These are phyloP conservation scores for Diutina rugosa DNA, from an alignment of 1,139 yeast species.

Conservation along the genomic window DNA sequence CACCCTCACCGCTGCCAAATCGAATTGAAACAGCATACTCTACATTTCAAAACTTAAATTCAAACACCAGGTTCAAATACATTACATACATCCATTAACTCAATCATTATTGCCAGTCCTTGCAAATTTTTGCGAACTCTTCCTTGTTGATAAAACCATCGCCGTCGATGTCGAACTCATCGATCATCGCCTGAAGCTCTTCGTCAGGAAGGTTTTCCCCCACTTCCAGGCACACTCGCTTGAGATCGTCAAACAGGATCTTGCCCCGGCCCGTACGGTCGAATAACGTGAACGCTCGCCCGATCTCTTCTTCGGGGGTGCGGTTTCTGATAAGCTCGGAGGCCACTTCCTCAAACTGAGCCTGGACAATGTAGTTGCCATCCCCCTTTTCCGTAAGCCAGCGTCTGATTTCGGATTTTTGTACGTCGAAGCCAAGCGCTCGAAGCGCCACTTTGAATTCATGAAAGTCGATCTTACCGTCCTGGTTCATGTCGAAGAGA, in stretches of 20 bases:
- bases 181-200: conserved; percentile 92
- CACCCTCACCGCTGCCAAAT: neutral
- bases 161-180: conserved; percentile 91
- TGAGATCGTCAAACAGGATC: conserved; percentile 68
- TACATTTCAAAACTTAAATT: too few relatives aligned
- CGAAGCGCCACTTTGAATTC: conserved; percentile 86
- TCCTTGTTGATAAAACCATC: conserved; percentile 93
- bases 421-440: conserved; percentile 84
- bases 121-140: conserved; percentile 84
- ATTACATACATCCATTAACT: neutral
- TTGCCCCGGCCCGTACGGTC: conserved; percentile 86
- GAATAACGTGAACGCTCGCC: conserved; percentile 79
- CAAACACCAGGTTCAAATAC: neutral
- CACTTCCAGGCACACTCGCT: conserved; percentile 83
- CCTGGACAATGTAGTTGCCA: conserved; percentile 60
- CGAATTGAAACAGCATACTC: neutral
- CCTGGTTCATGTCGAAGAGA: conserved; percentile 85
- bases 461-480: conserved; percentile 83
- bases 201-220: conserved; percentile 91
- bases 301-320: conserved; percentile 88
- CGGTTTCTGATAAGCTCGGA: conserved; percentile 69
- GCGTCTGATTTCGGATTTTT: conserved; percentile 69
- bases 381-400: conserved; percentile 76
- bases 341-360: conserved; percentile 68
- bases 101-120: conserved; percentile 27